Base-by-base conservation (phyloP, 345 rosid genomes). In the Arabis alpina region DNA sequence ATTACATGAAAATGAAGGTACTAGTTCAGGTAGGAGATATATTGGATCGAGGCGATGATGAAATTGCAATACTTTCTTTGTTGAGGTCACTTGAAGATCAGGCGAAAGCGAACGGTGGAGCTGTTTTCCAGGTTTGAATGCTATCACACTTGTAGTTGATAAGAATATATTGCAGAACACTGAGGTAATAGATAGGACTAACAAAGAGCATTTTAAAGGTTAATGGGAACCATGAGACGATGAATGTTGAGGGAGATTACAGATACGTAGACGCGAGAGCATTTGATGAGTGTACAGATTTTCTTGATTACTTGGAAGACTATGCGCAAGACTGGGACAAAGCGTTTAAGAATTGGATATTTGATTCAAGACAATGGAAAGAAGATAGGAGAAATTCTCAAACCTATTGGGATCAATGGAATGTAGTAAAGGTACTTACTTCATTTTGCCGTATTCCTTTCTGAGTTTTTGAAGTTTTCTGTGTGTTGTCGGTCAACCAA, bases 201-300 rank as follows among this genome's bases (percentile, higher is more conserved):
- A 63, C 56, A 32, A 30, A 43, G 19, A 24, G 64, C 15, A 72
- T 23, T 10, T 34, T 36, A 1, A 36, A 76, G 97, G 82, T 93
- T 42, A 91, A 88, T 72, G 98, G 98, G 70, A 93, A 93, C 71
- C 97, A 93, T 25, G 97, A 91, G 83, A 90, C 94, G 5, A 88
- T 91, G 88, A 93, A 87, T 68, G 91, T 93, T 58, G 98, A 88
- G 84, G 94, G 94, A 30, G 97, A 91, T 76, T 93, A 77, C 81
- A 82, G 97, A 82, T 93, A 85, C 58, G 97, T 84, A 42, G 97
- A 87, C 34, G 59, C 86, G 0, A 84, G 87, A 28, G 97, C 80
- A 37, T 93, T 84, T 79, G 92, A 89, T 73, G 98, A 91, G 76
- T 88, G 94, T 45, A 53, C 71, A 28, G 83, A 82, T 70, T 93